A percentile compares a stretch with the other conserved stretches of the same genome.
phyloP scores from a whole-genome alignment of 352 stramenopile genomes.

The Phytopythium montanum region DNA sequence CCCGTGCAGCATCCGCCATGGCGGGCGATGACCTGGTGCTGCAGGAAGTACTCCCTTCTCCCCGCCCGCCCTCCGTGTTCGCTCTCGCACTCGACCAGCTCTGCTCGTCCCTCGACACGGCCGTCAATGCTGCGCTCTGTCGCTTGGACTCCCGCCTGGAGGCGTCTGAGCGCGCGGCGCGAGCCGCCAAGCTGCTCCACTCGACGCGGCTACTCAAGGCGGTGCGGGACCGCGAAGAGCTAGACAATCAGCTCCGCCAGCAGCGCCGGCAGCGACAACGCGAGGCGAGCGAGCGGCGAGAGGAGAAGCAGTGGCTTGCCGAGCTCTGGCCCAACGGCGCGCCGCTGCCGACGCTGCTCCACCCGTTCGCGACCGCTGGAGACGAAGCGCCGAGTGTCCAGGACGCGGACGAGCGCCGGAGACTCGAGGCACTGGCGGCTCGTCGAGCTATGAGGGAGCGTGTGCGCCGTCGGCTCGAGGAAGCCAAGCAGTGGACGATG shows the following conservation, averaged over 20 bases:
- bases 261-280: constrained; percentile 17
- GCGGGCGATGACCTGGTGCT: background rate
- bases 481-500: constrained; percentile 46
- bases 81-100: background rate
- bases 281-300: constrained; percentile 41
- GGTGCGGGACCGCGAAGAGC: background rate
- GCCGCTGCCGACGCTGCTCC: constrained; percentile 55
- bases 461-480: constrained; percentile 35
- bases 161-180: background rate
- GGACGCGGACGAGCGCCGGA: constrained; percentile 17
- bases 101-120: background rate
- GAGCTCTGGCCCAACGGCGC: constrained; percentile 56
- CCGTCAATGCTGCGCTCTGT: background rate
- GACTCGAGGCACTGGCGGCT: constrained; percentile 35
- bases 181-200: background rate
- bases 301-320: constrained; percentile 65
- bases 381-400: constrained; percentile 22
- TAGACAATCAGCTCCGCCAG: background rate
- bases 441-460: constrained; percentile 34
- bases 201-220: background rate
- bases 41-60: background rate
- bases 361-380: constrained; percentile 15
- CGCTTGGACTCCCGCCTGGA: background rate
- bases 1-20: background rate
- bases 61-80: background rate